These are phyloP conservation scores for Suhomyces atakaporum DNA, from an alignment of 1,139 yeast species.

Conservation along the genomic window DNA sequence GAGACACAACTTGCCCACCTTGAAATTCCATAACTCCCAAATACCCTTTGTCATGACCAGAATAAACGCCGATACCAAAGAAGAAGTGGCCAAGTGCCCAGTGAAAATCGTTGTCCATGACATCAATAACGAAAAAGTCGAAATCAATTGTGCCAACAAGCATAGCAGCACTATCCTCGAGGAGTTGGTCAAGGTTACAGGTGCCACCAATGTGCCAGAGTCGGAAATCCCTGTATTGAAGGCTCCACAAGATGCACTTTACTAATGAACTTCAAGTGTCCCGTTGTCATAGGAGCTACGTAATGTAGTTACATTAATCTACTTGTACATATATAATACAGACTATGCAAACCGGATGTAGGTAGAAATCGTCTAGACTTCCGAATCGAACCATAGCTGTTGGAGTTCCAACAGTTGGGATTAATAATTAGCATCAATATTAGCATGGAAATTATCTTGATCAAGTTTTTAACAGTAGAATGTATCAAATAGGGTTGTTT, in stretches of 20 bases:
- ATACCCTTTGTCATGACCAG: constrained; percentile 63
- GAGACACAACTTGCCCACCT: constrained; percentile 70
- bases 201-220: constrained; percentile 31
- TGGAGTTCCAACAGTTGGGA: background rate
- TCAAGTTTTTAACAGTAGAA: too few relatives aligned
- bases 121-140: constrained; percentile 22
- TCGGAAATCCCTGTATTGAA: constrained; percentile 27
- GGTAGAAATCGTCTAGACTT: background rate
- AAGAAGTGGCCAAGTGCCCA: constrained; percentile 49
- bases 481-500: background rate
- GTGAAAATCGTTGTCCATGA: constrained; percentile 39
- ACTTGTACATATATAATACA: constrained; percentile 15
- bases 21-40: constrained; percentile 79
- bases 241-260: constrained; percentile 12
- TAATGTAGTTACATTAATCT: constrained; percentile 1
- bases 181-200: constrained; percentile 34
- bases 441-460: too few relatives aligned
- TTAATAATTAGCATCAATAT: too few relatives aligned
- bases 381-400: background rate
- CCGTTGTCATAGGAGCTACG: too few relatives aligned
- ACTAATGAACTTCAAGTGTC: too few relatives aligned
- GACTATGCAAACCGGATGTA: constrained; percentile 3
- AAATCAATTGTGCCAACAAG: constrained; percentile 37
- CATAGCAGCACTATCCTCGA: constrained; percentile 29
- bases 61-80: constrained; percentile 44